A percentile compares a stretch with the other conserved stretches of the same genome.
phyloP scores from a whole-genome alignment of 1,284 basidiomycete genomes.

The Ceratobasidium theobromae region DNA sequence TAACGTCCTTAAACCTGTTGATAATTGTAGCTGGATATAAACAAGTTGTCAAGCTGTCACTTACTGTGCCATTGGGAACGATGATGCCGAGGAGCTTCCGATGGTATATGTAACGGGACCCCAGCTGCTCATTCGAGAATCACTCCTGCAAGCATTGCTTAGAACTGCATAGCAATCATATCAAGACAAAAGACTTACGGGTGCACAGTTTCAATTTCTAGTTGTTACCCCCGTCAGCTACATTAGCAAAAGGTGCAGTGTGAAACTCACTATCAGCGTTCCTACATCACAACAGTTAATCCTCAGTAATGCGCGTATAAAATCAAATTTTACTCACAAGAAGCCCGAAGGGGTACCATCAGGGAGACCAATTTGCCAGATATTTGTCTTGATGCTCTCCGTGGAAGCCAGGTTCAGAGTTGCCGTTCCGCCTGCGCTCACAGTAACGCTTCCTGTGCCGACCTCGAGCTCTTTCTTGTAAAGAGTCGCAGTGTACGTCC shows the following conservation, averaged over 20 bases:
- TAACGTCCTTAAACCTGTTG: slow-evolving; percentile 43
- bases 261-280: slow-evolving; percentile 23
- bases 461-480: slow-evolving; percentile 52
- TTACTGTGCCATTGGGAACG: slow-evolving; percentile 46
- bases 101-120: slow-evolving; percentile 43
- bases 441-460: slow-evolving; percentile 48
- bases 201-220: slow-evolving; percentile 29
- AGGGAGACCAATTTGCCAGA: slow-evolving; percentile 53
- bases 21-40: neutral
- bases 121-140: slow-evolving; percentile 22
- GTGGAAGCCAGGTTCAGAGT: slow-evolving; percentile 34
- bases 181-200: neutral
- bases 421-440: slow-evolving; percentile 46
- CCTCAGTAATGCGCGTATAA: no score
- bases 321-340: slow-evolving; percentile 38
- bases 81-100: slow-evolving; percentile 38
- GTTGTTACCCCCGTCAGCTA: neutral
- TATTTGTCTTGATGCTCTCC: slow-evolving; percentile 37
- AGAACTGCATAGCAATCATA: neutral
- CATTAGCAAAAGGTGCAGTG: neutral
- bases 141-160: neutral
- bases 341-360: slow-evolving; percentile 53
- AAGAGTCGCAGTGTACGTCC: slow-evolving; percentile 49
- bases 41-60: neutral
- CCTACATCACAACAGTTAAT: neutral